These are phyloP conservation scores for Ascochyta lentis DNA, from an alignment of 2,329 filamentous ascomycete species.

Conservation along the genomic window DNA sequence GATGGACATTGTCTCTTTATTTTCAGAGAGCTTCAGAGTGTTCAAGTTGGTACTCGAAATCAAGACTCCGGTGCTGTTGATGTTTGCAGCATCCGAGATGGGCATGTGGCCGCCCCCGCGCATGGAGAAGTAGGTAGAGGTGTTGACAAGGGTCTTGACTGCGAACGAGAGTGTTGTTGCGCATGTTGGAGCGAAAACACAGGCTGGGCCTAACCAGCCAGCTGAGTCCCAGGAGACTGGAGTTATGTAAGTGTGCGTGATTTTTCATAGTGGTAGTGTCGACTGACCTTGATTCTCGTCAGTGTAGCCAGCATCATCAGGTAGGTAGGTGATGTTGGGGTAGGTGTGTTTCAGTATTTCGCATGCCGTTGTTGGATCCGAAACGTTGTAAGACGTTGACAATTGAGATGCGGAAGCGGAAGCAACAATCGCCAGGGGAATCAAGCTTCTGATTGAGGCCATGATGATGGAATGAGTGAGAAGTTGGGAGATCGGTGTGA, in stretches of 20 bases:
- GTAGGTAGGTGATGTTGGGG: slow-evolving; percentile 18
- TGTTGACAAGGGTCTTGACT: slow-evolving; percentile 19
- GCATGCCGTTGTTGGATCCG: slow-evolving; percentile 7
- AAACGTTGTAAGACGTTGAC: not conserved
- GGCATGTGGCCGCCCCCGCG: slow-evolving; percentile 36
- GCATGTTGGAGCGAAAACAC: slow-evolving; percentile 24
- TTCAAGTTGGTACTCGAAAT: slow-evolving; percentile 30
- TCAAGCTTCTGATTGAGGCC: not conserved
- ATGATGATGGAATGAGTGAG: not conserved
- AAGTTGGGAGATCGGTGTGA: not conserved
- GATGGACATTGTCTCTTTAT: slow-evolving; percentile 31
- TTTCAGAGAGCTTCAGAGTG: slow-evolving; percentile 29
- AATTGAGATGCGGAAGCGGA: not conserved
- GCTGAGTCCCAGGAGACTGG: slow-evolving; percentile 18
- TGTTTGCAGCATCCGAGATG: slow-evolving; percentile 27
- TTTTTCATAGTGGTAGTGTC: not conserved
- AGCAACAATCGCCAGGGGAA: not conserved
- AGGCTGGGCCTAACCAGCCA: slow-evolving; percentile 25
- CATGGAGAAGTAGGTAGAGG: slow-evolving; percentile 28
- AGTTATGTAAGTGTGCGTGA: not conserved
- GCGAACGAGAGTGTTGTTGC: slow-evolving; percentile 26
- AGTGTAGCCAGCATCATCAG: slow-evolving; percentile 12
- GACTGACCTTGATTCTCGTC: slow-evolving; percentile 14
- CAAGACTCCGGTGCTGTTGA: slow-evolving; percentile 27
- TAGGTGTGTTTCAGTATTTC: slow-evolving; percentile 9